Conservation (phyloP, 106 monocot species). For the Agapanthus africanus region DNA sequence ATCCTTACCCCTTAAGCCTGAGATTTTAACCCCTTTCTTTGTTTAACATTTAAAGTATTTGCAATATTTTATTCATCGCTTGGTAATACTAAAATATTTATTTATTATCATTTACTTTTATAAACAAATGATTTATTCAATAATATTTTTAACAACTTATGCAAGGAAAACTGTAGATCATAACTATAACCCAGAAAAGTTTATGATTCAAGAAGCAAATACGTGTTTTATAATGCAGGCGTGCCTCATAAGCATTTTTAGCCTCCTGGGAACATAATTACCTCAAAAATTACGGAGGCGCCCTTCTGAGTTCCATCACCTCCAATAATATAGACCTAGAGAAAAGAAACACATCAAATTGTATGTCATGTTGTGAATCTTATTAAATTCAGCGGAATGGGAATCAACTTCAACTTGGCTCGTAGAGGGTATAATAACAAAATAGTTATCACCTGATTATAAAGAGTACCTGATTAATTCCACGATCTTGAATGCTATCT, state of each 20-base stretch:
- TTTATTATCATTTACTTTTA: neutral
- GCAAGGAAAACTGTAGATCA: too few species aligned
- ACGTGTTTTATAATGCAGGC: too few species aligned
- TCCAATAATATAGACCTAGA: constrained; percentile 86
- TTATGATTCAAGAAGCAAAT: too few species aligned
- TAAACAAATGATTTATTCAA: neutral
- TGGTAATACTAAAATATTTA: too few species aligned
- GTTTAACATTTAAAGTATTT: too few species aligned
- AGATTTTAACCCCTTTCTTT: too few species aligned
- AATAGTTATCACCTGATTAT: too few species aligned
- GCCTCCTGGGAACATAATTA: too few species aligned
- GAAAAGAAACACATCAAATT: neutral
- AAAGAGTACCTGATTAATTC: constrained; percentile 35
- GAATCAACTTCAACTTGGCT: neutral
- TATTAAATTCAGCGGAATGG: neutral
- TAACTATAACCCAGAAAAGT: too few species aligned
- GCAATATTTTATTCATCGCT: too few species aligned
- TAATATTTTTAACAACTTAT: constrained; percentile 2
- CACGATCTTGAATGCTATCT: constrained; percentile 31
- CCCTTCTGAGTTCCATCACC: constrained; percentile 95
- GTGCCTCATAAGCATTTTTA: too few species aligned
- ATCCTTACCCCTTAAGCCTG: too few species aligned
- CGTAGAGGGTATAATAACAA: neutral
- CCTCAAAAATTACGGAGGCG: constrained; percentile 72
- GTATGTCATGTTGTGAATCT: neutral